phyloP scores from a whole-genome alignment of 2,329 filamentous ascomycete species.

The Tolypocladium guangdongense region DNA sequence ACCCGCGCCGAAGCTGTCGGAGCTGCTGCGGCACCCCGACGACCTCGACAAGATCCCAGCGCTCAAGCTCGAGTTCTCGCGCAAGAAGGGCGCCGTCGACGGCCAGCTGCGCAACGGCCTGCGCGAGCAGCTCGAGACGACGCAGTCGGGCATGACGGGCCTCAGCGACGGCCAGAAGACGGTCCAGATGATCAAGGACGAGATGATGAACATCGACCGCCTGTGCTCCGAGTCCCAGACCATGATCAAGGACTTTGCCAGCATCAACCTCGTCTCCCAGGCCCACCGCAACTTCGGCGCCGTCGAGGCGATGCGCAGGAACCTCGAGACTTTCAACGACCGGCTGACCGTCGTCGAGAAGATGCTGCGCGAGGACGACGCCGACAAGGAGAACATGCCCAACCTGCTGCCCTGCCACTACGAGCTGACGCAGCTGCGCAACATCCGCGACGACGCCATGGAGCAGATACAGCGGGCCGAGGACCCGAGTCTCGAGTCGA shows the following conservation, averaged over 20 bases:
- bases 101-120: constrained; percentile 79
- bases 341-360: constrained; percentile 65
- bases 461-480: constrained; percentile 79
- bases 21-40: constrained; percentile 89
- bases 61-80: constrained; percentile 83
- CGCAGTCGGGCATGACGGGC: constrained; percentile 83
- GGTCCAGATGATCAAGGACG: constrained; percentile 87
- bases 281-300: constrained; percentile 94
- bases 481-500: constrained; percentile 65
- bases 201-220: constrained; percentile 97
- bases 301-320: constrained; percentile 84
- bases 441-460: constrained; percentile 93
- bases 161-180: constrained; percentile 85
- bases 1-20: constrained; percentile 69
- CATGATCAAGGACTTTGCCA: constrained; percentile 93
- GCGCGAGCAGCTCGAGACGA: constrained; percentile 86
- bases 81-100: constrained; percentile 89
- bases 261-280: constrained; percentile 84
- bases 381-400: constrained; percentile 79
- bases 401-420: constrained; percentile 86
- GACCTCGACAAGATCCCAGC: constrained; percentile 92
- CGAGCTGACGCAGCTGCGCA: constrained; percentile 80
- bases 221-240: constrained; percentile 94
- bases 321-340: constrained; percentile 77
- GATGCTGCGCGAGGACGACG: constrained; percentile 74